Evolutionary conservation across 768 basidiomycete genomes (phyloP).

Genomic region (Crassisporium funariophilum): DNA sequence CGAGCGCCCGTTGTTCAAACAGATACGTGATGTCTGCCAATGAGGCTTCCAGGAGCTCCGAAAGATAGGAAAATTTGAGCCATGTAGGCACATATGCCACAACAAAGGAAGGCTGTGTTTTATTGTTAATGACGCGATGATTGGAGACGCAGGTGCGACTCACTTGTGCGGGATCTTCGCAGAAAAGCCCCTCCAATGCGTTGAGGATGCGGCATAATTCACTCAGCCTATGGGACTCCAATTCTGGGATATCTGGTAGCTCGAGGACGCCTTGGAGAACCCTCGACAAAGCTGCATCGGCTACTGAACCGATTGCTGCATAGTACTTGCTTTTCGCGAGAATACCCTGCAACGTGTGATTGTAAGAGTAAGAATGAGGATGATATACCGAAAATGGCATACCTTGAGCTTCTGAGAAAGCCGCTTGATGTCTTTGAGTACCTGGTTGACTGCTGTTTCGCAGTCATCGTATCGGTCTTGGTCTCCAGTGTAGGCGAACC

Average conservation of each 20-base stretch:
- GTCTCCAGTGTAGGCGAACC: conserved; percentile 69
- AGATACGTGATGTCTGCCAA: conserved; percentile 91
- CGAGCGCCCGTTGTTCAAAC: conserved; percentile 86
- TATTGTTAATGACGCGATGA: neutral
- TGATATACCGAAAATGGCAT: conserved; percentile 16
- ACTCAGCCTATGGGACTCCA: conserved; percentile 81
- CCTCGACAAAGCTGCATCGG: conserved; percentile 65
- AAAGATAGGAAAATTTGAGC: conserved; percentile 94
- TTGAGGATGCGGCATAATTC: conserved; percentile 82
- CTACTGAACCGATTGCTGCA: conserved; percentile 66
- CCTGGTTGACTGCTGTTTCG: conserved; percentile 64
- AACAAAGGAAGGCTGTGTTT: conserved; percentile 66
- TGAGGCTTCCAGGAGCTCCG: conserved; percentile 89
- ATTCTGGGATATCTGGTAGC: conserved; percentile 83
- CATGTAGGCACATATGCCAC: conserved; percentile 89
- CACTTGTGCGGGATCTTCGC: conserved; percentile 64
- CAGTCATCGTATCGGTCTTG: conserved; percentile 79
- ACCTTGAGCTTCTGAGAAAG: conserved; percentile 78
- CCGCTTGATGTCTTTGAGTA: conserved; percentile 63
- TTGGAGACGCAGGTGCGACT: conserved; percentile 14
- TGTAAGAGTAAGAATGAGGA: conserved; percentile 1
- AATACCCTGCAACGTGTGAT: conserved; percentile 48
- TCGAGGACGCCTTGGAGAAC: conserved; percentile 75
- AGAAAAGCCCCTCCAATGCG: conserved; percentile 80
- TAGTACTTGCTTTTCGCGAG: conserved; percentile 76